A percentile compares a stretch with the other conserved stretches of the same genome.
These are phyloP conservation scores for Yamadazyma sp. DNA, from an alignment of 805 yeast genomes.

Conservation along the genomic window DNA sequence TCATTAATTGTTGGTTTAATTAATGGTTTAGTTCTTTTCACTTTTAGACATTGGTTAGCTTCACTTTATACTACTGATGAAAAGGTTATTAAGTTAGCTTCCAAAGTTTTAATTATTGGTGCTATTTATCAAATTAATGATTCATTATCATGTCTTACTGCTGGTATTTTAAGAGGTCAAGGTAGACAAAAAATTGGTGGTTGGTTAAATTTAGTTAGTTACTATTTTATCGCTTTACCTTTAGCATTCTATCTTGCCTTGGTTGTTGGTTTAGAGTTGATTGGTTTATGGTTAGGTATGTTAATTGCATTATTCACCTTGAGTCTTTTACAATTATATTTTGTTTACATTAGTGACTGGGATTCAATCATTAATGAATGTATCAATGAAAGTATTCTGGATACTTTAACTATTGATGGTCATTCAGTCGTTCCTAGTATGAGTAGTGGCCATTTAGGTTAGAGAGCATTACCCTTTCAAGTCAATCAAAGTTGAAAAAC, in stretches of 20 bases:
- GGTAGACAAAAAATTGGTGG: constrained; percentile 60
- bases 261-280: constrained; percentile 31
- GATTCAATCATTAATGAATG: constrained; percentile 38
- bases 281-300: constrained; percentile 51
- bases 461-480: too few relatives aligned
- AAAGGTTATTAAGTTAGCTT: constrained; percentile 33
- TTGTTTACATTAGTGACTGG: constrained; percentile 43
- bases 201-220: constrained; percentile 44
- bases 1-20: constrained; percentile 33
- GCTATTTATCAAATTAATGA: constrained; percentile 54
- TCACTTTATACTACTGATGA: constrained; percentile 40
- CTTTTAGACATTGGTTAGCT: constrained; percentile 37
- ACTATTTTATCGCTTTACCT: constrained; percentile 50
- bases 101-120: constrained; percentile 42
- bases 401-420: constrained; percentile 26
- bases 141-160: constrained; percentile 46
- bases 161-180: constrained; percentile 56
- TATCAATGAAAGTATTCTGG: constrained; percentile 41
- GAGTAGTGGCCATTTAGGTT: constrained; percentile 19
- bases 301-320: constrained; percentile 40
- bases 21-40: constrained; percentile 36
- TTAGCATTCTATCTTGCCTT: constrained; percentile 45
- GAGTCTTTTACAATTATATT: constrained; percentile 39
- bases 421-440: constrained; percentile 30
- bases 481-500: too few relatives aligned